phyloP scores from a whole-genome alignment of 345 rosid species.

The Psidium friedrichsthalianum region DNA sequence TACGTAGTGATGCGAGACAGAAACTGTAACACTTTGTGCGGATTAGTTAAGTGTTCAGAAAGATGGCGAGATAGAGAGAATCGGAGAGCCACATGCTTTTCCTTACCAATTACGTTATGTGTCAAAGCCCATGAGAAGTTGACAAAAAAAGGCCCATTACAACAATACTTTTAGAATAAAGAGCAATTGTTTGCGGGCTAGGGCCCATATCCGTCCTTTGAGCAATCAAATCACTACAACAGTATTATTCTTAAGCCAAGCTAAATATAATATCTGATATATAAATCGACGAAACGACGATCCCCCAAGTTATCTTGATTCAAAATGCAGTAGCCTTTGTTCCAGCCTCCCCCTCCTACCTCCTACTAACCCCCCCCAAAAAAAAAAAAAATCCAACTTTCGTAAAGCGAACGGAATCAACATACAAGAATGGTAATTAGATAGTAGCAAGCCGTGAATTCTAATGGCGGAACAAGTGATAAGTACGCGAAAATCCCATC shows the following conservation, averaged over 20 bases:
- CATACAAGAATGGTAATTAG: neutral
- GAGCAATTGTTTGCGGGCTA: neutral
- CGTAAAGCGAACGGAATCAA: neutral
- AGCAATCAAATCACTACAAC: neutral
- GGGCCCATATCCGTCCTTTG: neutral
- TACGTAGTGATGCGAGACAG: too few relatives aligned
- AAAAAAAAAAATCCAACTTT: neutral
- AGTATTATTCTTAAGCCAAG: neutral
- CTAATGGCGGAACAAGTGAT: too few relatives aligned
- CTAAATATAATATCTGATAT: neutral
- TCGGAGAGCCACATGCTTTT: neutral
- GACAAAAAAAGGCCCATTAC: too few relatives aligned
- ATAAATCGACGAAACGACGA: neutral
- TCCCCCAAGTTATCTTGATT: neutral
- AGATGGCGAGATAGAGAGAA: neutral
- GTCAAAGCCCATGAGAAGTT: neutral
- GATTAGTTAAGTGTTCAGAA: neutral
- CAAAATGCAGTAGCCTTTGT: neutral
- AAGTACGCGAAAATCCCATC: neutral
- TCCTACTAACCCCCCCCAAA: neutral
- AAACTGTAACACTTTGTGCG: too few relatives aligned
- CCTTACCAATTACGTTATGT: neutral
- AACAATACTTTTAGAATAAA: neutral
- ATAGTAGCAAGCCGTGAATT: neutral
- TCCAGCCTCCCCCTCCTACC: neutral